Evolutionary conservation across 1,139 yeast species (phyloP), one percentile per base, ranked within the genome.

Genomic region (Kluyveromyces sp.): DNA sequence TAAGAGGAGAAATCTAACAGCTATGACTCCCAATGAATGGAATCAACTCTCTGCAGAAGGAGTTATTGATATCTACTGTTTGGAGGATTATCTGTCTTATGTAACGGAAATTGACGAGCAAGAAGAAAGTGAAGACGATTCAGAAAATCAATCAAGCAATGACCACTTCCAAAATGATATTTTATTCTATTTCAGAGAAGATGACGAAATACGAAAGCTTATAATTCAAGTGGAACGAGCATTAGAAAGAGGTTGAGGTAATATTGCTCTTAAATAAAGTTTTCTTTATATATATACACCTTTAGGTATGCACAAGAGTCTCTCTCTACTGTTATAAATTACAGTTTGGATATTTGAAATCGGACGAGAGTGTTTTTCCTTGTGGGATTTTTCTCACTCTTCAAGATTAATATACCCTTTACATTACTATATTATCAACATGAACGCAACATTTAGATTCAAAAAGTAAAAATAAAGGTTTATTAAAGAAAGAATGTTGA

Each of bases 221-320:
- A 45, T 56, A 49, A 40, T 52, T 48, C 37, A 48, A 30, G 53
- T 57, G 2, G 74, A 71, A 43, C 68, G 64, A 51, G 59, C 62
- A 39, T 63, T 71, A 51, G 73, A 69, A 39, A 43, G 7, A 33
- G 42, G 39, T 41, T 45, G 37, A 46, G 48, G 41, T 48, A 25
- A 34, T 21, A 6, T 4, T 4, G 2, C 10, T 27, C 10, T 7
- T n/a, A 4, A 10, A 27, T 21, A 10, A 6, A 25, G 6, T 15
- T 34, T 34, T 7, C 21, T 15, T 7, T 30, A 30, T 30, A 8
- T 30, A 30, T 15, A 15, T 15, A 15, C 21, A 15, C 21, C 21
- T 15, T 15, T 15, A 15, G 2, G 21, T 15, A 15, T 15, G 21
- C 21, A 15, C 21, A 15, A 15, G 21, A 15, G 2, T 1, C 21